A percentile compares a stretch with the other conserved stretches of the same genome.
phyloP scores from a whole-genome alignment of 2,329 filamentous ascomycete genomes.

The Curvularia eragrostidis region DNA sequence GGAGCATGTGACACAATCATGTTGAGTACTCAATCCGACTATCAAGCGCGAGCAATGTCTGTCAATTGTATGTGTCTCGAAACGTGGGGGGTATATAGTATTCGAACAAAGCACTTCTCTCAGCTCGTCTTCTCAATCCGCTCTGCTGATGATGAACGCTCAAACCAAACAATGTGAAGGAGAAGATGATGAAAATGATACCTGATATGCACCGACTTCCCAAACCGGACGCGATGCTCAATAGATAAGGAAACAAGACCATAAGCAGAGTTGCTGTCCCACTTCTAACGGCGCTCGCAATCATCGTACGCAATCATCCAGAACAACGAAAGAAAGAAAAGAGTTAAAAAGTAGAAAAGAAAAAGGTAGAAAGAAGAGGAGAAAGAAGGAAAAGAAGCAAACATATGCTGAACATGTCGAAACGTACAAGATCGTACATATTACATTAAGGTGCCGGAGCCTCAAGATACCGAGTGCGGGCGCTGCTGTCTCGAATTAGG shows the following conservation, averaged over 20 bases:
- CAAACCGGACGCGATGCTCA: conserved; percentile 6
- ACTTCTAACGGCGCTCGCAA: conserved; percentile 2
- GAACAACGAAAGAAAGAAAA: too few relatives aligned
- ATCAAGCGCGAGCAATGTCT: background rate
- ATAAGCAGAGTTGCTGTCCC: conserved; percentile 9
- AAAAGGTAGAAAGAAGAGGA: background rate
- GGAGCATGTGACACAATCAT: background rate
- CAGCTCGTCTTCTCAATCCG: background rate
- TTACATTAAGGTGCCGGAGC: conserved; percentile 28
- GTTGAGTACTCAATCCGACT: background rate
- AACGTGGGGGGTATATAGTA: conserved; percentile 13
- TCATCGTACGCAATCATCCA: conserved; percentile 11
- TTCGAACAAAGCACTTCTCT: conserved; percentile 9
- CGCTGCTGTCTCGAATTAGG: conserved; percentile 34
- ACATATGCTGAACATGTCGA: conserved; percentile 1
- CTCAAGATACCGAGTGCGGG: conserved; percentile 41
- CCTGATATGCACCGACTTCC: conserved; percentile 12
- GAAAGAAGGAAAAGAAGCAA: background rate
- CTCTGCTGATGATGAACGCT: conserved; percentile 1
- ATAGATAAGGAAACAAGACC: conserved; percentile 1
- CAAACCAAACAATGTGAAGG: background rate
- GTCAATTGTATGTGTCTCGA: conserved; percentile 3
- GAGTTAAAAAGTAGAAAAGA: conserved; percentile 1
- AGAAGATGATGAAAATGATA: background rate
- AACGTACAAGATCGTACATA: conserved; percentile 19